Evolutionary conservation across 1,284 basidiomycete species (phyloP).

Genomic region (Apiotrichum domesticum): DNA sequence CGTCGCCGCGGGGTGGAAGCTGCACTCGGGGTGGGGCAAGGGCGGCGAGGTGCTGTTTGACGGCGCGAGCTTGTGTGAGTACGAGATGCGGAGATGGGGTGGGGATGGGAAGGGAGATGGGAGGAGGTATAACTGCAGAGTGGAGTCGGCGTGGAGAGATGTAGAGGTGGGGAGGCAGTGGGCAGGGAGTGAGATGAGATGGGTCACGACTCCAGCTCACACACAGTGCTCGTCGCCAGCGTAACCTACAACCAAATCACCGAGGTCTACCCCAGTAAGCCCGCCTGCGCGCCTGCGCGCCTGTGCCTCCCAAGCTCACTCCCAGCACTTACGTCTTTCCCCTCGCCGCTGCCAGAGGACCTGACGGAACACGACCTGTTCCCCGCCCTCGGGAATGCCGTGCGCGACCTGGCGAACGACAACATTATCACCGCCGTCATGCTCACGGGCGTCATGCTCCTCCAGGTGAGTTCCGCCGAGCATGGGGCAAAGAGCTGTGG

Average conservation of each 20-base stretch:
- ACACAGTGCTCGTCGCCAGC: slow-evolving; percentile 34
- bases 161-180: no score
- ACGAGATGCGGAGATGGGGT: background rate
- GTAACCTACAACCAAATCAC: slow-evolving; percentile 39
- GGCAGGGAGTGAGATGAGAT: no score
- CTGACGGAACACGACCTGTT: slow-evolving; percentile 30
- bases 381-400: slow-evolving; percentile 30
- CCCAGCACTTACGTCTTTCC: slow-evolving; percentile 33
- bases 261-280: slow-evolving; percentile 39
- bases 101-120: no score
- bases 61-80: slow-evolving; percentile 39
- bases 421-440: slow-evolving; percentile 45
- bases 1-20: slow-evolving; percentile 27
- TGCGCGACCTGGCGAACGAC: slow-evolving; percentile 41
- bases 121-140: no score
- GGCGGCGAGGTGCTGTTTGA: slow-evolving; percentile 43
- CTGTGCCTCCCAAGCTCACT: slow-evolving; percentile 1
- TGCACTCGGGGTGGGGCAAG: slow-evolving; percentile 29
- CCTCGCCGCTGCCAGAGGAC: slow-evolving; percentile 26
- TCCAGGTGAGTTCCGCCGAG: slow-evolving; percentile 30
- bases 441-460: slow-evolving; percentile 44
- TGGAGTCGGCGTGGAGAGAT: no score
- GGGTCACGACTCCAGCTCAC: background rate
- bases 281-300: background rate
- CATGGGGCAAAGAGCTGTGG: background rate